Evolutionary conservation across 345 rosid species (phyloP).

Genomic region (Barbarea vulgaris): DNA sequence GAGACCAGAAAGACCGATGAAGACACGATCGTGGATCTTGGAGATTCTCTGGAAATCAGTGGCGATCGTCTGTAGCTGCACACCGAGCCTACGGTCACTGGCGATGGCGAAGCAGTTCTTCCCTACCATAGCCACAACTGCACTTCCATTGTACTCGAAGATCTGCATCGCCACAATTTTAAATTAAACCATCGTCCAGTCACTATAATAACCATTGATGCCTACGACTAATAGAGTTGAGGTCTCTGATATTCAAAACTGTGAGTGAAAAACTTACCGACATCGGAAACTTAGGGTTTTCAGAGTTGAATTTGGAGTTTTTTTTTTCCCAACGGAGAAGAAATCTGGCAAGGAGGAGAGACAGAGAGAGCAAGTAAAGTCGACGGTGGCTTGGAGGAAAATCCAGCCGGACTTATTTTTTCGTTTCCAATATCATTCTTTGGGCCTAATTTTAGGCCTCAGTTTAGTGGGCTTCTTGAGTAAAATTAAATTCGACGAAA

Average conservation of each 20-base stretch:
- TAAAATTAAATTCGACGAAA: not conserved
- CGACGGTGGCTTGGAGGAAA: constrained; percentile 50
- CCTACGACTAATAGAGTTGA: not conserved
- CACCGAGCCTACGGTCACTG: constrained; percentile 90
- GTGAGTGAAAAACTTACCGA: constrained; percentile 47
- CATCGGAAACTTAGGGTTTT: constrained; percentile 43
- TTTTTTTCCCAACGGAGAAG: constrained; percentile 35
- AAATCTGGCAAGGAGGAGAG: constrained; percentile 27
- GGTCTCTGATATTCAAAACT: not conserved
- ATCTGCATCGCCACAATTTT: constrained; percentile 51
- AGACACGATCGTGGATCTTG: constrained; percentile 82
- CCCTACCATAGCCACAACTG: constrained; percentile 98
- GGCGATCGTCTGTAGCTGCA: constrained; percentile 94
- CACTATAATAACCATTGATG: constrained; percentile 5
- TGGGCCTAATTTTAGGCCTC: constrained; percentile 24
- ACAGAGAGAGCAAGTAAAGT: constrained; percentile 19
- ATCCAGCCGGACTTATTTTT: constrained; percentile 36
- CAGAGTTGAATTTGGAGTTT: constrained; percentile 9
- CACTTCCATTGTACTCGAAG: constrained; percentile 98
- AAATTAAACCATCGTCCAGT: not conserved
- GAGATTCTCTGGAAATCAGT: constrained; percentile 89
- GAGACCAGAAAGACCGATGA: constrained; percentile 91
- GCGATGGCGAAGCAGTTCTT: constrained; percentile 99
- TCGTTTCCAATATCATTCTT: not conserved
- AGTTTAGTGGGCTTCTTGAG: not conserved